A percentile compares a stretch with the other conserved stretches of the same genome.
Evolutionary conservation across 345 rosid species (phyloP).

Genomic region (Rhizophora apiculata): DNA sequence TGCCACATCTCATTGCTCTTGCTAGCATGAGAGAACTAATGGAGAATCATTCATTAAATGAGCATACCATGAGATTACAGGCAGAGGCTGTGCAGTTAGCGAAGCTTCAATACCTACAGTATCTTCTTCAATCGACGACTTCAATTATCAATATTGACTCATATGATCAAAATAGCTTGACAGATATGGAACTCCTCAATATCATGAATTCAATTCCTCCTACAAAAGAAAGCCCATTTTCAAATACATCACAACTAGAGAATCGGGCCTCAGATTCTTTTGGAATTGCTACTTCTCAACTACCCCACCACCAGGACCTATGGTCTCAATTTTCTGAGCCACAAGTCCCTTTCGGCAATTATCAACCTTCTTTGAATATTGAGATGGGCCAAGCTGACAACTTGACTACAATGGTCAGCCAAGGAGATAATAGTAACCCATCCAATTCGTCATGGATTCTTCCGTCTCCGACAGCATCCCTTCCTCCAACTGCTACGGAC

Average conservation of each 20-base stretch:
- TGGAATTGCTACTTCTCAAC: constrained; percentile 38
- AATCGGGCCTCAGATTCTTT: constrained; percentile 24
- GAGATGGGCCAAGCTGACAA: constrained; percentile 28
- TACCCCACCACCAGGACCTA: constrained; percentile 42
- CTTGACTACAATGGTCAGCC: constrained; percentile 25
- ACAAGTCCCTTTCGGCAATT: constrained; percentile 44
- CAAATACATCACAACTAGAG: constrained; percentile 23
- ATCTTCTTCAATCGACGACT: constrained; percentile 40
- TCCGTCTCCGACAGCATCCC: constrained; percentile 20
- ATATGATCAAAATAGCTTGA: constrained; percentile 23
- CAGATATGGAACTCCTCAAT: constrained; percentile 40
- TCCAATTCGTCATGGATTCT: constrained; percentile 30
- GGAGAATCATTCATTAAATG: constrained; percentile 38
- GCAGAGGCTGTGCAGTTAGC: constrained; percentile 51
- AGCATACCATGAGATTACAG: constrained; percentile 48
- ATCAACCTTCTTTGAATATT: constrained; percentile 44
- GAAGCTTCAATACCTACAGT: constrained; percentile 46
- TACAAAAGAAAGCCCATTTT: constrained; percentile 16
- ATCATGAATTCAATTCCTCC: constrained; percentile 18
- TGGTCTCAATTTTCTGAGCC: constrained; percentile 40
- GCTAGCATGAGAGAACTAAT: constrained; percentile 46
- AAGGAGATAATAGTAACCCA: constrained; percentile 12
- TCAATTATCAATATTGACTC: constrained; percentile 11
- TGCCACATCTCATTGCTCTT: constrained; percentile 58
- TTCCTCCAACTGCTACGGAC: constrained; percentile 25